Base-by-base conservation (phyloP, 208 protist genomes). In the Leishmania martiniquensis region DNA sequence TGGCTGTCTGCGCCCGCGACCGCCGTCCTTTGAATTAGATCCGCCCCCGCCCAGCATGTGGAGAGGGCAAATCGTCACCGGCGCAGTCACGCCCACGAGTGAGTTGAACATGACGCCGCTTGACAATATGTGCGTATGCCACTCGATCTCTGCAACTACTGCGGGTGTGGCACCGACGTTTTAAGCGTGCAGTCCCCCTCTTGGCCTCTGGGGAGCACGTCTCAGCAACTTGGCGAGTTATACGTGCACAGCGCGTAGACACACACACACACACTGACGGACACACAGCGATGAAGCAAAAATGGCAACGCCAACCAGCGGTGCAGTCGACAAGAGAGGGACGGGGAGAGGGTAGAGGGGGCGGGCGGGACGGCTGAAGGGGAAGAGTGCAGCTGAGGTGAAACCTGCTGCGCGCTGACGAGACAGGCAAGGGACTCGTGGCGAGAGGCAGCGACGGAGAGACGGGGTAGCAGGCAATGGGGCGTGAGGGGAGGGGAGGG, bases 21-120 rank as follows among this genome's bases (percentile, higher is more conserved):
- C 25, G 25, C 65, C 37, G n/a, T 60, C 62, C 42, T 77, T 67
- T 22, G 74, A 83, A 47, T 51, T 65, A 60, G 67, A 20, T 34
- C 22, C 71, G 34, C 80, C 80, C 0, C 80, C 80, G 25, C 80
- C 74, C 29, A 75, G 39, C 74, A 83, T 65, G 74, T 59, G 73
- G 37, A 83, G 63, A 7, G 69, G 74, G 2, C 74, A 74, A 59
- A 66, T 57, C 34, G 69, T 79, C 69, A 65, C 67, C 54, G 74
- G 80, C 59, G 72, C 74, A 4, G 72, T 73, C 34, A 79, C 7
- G 10, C 59, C n/a, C 29, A 79, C 47, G 10, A 20, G 54, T 45
- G 68, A 71, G 57, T 76, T 68, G 42, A 63, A 65, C 80, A 83
- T 83, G 29, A 1, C 4, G 37, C 13, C n/a, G n/a, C 17, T 34